Evolutionary conservation across 257 asterid species (phyloP).

Genomic region (Solanum ahanhuiri): DNA sequence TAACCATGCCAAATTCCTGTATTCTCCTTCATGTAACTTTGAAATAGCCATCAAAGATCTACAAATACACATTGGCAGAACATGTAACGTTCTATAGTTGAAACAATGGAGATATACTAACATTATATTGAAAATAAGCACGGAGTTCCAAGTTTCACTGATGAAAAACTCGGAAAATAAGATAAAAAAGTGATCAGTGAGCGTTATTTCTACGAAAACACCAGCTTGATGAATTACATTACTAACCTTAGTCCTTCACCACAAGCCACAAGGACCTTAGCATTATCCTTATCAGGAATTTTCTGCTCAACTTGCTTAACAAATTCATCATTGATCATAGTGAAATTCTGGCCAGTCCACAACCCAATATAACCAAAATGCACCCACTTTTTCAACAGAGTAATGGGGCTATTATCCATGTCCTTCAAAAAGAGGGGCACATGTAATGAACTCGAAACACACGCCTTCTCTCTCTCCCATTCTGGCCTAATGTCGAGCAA

Average conservation of each 20-base stretch:
- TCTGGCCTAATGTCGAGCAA: constrained; percentile 81
- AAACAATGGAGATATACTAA: background rate
- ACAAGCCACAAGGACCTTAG: constrained; percentile 78
- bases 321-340: constrained; percentile 59
- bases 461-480: constrained; percentile 89
- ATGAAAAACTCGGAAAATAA: background rate
- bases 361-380: constrained; percentile 87
- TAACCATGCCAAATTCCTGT: constrained; percentile 84
- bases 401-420: constrained; percentile 56
- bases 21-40: constrained; percentile 50
- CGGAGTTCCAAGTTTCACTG: background rate
- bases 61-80: background rate
- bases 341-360: constrained; percentile 89
- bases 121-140: background rate
- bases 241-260: constrained; percentile 84
- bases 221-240: background rate
- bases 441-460: constrained; percentile 63
- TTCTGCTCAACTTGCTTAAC: constrained; percentile 35
- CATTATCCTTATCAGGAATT: constrained; percentile 51
- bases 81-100: background rate
- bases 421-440: constrained; percentile 86
- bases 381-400: constrained; percentile 85
- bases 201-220: background rate
- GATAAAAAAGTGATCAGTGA: background rate
- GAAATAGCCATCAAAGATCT: constrained; percentile 72